phyloP scores from a whole-genome alignment of 805 yeast species.

The Metschnikowia matae region DNA sequence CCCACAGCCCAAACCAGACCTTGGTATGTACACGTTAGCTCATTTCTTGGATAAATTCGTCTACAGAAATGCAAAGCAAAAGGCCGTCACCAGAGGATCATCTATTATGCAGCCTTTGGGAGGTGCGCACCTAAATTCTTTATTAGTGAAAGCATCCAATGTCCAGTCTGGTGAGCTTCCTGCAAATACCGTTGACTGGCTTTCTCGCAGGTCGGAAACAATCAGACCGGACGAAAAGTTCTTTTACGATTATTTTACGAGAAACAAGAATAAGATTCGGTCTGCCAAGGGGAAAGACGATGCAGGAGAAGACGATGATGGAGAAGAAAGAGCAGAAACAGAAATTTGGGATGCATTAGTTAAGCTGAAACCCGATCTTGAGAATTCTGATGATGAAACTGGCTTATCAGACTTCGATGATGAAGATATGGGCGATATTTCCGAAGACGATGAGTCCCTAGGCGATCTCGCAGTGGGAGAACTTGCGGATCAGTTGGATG shows the following conservation, averaged over 20 bases:
- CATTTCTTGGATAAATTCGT: conserved; percentile 96
- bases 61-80: conserved; percentile 85
- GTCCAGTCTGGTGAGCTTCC: conserved; percentile 49
- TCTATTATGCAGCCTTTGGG: conserved; percentile 98
- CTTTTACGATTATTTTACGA: conserved; percentile 78
- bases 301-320: conserved; percentile 35
- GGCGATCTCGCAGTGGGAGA: not conserved
- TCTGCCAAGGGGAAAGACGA: conserved; percentile 21
- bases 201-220: conserved; percentile 54
- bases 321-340: conserved; percentile 54
- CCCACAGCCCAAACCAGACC: conserved; percentile 71
- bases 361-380: conserved; percentile 69
- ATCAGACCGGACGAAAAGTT: conserved; percentile 85
- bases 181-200: conserved; percentile 84
- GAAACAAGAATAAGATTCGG: conserved; percentile 44
- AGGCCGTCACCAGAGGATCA: conserved; percentile 68
- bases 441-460: conserved; percentile 7
- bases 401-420: conserved; percentile 41
- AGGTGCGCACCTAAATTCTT: conserved; percentile 70
- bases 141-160: conserved; percentile 62
- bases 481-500: conserved; percentile 23
- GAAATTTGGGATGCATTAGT: conserved; percentile 81
- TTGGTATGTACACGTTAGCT: conserved; percentile 79
- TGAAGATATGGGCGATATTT: conserved; percentile 36
- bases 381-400: conserved; percentile 31